phyloP scores from a whole-genome alignment of 371 early-diverging fungal genomes.

The Coemansia sp. region DNA sequence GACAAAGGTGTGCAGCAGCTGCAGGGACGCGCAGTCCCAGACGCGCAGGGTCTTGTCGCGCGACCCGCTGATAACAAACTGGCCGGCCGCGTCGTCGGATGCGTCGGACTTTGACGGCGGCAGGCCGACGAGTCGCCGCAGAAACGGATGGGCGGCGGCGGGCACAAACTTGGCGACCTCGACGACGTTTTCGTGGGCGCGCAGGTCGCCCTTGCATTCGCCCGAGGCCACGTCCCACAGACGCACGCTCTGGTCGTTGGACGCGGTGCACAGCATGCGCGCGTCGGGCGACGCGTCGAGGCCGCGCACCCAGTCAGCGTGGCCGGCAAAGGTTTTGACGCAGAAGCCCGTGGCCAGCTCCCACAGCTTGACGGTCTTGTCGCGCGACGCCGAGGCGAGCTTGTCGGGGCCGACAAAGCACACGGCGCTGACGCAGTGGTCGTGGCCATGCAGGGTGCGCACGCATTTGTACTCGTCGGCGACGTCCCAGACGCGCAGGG shows the following conservation, averaged over 20 bases:
- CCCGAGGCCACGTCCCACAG: constrained; percentile 79
- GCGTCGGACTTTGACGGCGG: constrained; percentile 33
- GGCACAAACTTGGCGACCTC: constrained; percentile 89
- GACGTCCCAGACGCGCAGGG: constrained; percentile 87
- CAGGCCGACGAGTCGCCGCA: constrained; percentile 69
- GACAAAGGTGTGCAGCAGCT: constrained; percentile 71
- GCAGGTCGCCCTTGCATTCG: constrained; percentile 71
- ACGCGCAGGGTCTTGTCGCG: constrained; percentile 88
- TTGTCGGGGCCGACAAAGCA: constrained; percentile 72
- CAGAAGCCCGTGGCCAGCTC: constrained; percentile 78
- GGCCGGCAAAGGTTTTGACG: constrained; percentile 73
- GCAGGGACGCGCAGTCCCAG: constrained; percentile 77
- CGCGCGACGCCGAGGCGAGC: constrained; percentile 82
- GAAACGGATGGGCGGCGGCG: constrained; percentile 57
- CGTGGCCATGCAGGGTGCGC: constrained; percentile 86
- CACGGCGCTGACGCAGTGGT: constrained; percentile 87
- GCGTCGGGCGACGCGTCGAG: constrained; percentile 72
- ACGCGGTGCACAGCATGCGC: constrained; percentile 67
- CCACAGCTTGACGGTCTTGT: constrained; percentile 89
- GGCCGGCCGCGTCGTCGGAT: constrained; percentile 56
- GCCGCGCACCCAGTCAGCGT: constrained; percentile 85
- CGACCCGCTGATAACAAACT: constrained; percentile 78
- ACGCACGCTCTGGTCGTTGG: constrained; percentile 88
- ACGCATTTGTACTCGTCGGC: constrained; percentile 82
- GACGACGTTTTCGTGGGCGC: constrained; percentile 94